Base-by-base conservation (phyloP, 345 rosid genomes). In the Clausena lansium region DNA sequence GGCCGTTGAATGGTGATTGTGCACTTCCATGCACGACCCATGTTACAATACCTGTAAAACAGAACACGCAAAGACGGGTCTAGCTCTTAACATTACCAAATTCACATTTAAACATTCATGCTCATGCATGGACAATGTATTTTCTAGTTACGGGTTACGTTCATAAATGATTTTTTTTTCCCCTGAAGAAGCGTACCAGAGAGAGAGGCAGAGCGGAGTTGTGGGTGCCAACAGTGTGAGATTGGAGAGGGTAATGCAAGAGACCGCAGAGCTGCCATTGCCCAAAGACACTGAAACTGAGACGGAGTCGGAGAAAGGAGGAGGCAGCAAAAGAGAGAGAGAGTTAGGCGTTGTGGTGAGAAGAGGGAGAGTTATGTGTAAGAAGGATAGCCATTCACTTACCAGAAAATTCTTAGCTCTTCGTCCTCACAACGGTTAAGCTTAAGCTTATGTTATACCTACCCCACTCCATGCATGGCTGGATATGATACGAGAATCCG, bases 191-290 rank as follows among this genome's bases (percentile, higher is more conserved):
- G 24, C 36, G 57, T 77, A 87, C 90, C 89, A 41, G 87, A 61
- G 67, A 76, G 80, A 5, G 57, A 13, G 50, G 50, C 4, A 70
- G 78, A 67, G 60, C 83, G 84, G 24, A 84, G 83, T 36, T 59
- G 81, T 8, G 39, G 79, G 38, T 70, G 67, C 57, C 61, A 67
- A 54, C 57, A 73, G 74, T 79, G 82, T 17, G 88, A 85, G 60
- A 82, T 77, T 22, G 88, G 87, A 66, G 91, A 80, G 50, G 83
- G 79, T 22, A 77, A 77, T 73, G 89, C 82, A 70, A 85, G 84
- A 70, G 91, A 82, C 57, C 81, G 86, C 54, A 85, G 84, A 66
- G 85, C 73, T 67, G 92, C 91, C 89, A 85, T 87, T 70, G 57
- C 11, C 27, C 8, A n/a, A 52, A 17, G 27, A 50, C 14, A 69